phyloP scores from a whole-genome alignment of 1,284 basidiomycete genomes.

The Tylopilus sp. region DNA sequence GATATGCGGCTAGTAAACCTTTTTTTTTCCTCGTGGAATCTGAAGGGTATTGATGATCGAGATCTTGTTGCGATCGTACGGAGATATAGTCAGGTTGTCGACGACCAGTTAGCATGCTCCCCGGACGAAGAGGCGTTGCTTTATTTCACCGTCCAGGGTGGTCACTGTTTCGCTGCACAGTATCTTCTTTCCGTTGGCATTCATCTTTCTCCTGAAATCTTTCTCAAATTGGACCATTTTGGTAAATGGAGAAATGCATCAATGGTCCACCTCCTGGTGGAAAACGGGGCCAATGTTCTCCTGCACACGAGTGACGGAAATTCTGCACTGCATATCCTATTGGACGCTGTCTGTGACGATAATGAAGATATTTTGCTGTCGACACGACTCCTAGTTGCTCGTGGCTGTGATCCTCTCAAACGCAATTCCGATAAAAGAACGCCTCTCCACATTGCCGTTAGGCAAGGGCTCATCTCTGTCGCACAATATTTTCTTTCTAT shows the following conservation, averaged over 20 bases:
- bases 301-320: not conserved
- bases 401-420: not conserved
- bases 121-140: not conserved
- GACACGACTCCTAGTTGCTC: not conserved
- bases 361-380: not conserved
- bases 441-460: not conserved
- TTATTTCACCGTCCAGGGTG: not conserved
- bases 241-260: not conserved
- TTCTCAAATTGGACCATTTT: not conserved
- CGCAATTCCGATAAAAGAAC: not conserved
- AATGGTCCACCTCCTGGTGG: not conserved
- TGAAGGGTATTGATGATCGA: not conserved
- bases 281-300: not conserved
- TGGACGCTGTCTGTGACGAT: not conserved
- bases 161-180: not conserved
- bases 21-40: too few relatives aligned
- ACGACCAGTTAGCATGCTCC: not conserved
- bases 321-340: not conserved
- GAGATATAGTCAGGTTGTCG: not conserved
- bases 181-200: not conserved
- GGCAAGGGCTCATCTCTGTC: too few relatives aligned
- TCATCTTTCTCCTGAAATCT: not conserved
- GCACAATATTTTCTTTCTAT: too few relatives aligned
- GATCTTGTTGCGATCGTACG: not conserved
- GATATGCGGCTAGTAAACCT: too few relatives aligned